Evolutionary conservation across 1,139 yeast species (phyloP), one percentile per base, ranked within the genome.

Genomic region (Saccharomyces hybrid): DNA sequence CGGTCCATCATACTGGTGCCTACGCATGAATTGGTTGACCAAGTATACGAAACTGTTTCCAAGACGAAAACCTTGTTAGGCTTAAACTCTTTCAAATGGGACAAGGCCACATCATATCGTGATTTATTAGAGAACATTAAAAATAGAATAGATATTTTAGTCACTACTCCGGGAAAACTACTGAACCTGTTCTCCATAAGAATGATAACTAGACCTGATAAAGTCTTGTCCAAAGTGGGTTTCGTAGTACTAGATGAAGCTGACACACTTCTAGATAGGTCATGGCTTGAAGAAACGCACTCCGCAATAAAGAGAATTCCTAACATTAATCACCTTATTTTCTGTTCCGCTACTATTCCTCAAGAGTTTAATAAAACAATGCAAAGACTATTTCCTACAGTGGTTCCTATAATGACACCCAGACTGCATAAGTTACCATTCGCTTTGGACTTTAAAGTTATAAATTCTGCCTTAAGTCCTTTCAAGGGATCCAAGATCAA

Each of bases 341-440:
- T 93, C 61, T 88, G 95, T 58, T 85, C 96, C 1, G 98, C 98
- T 0, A 93, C 99, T 0, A 85, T 93, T 47, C 96, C 98, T 0
- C 79, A 81, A 42, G 83, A 81, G 54, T 88, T 91, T 66, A 86
- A 85, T 56, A 79, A 79, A 54, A 79, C 86, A 1, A 73, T 91
- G 57, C 70, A 76, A 6, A 75, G 75, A 52, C 67, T 84, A 47
- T 89, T 86, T 67, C 95, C 96, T 0, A 78, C 80, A 46, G 78
- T 82, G 8, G 71, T 76, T n/a, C 80, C 88, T 2, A 81, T 93
- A 14, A 82, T 87, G 1, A 86, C 97, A 0, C 95, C 96, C 5
- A 78, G 84, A 31, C 76, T 93, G 52, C 99, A 93, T 70, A 84
- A 85, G 62, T 75, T 95, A 29, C 96, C 97, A 2, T 78, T 82